Evolutionary conservation across 305 asterid genomes (phyloP).

Genomic region (Fraxinus sp.): DNA sequence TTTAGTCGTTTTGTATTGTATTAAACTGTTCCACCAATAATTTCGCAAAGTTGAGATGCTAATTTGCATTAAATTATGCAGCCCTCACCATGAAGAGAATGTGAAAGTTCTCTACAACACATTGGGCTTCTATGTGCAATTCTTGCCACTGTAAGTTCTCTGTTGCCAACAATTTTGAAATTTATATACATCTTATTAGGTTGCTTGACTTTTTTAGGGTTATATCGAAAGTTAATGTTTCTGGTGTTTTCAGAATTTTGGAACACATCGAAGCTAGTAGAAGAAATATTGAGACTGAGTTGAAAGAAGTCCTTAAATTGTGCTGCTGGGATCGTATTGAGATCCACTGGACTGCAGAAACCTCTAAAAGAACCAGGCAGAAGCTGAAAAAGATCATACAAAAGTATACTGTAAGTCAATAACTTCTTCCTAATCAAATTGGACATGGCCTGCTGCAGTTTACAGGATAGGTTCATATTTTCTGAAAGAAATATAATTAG

Average conservation of each 20-base stretch:
- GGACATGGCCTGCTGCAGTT: background rate
- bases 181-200: background rate
- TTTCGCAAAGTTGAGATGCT: constrained; percentile 24
- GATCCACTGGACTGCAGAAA: constrained; percentile 56
- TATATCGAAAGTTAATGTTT: constrained; percentile 20
- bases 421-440: background rate
- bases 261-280: constrained; percentile 55
- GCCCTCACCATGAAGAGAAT: constrained; percentile 56
- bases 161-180: constrained; percentile 2
- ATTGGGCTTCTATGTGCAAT: constrained; percentile 81
- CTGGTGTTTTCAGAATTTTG: constrained; percentile 44
- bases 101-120: constrained; percentile 73
- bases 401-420: constrained; percentile 64
- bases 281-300: constrained; percentile 63
- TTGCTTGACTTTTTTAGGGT: background rate
- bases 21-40: background rate
- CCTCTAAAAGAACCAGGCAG: constrained; percentile 65
- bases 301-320: constrained; percentile 69
- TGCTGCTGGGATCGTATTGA: constrained; percentile 78
- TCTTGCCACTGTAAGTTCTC: constrained; percentile 66
- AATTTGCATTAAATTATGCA: constrained; percentile 36
- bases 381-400: constrained; percentile 75
- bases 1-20: constrained; percentile 1
- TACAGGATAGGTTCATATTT: background rate
- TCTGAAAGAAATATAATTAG: background rate